Conservation (phyloP, 1,284 basidiomycete genomes). For the Boletellus deceptivus region DNA sequence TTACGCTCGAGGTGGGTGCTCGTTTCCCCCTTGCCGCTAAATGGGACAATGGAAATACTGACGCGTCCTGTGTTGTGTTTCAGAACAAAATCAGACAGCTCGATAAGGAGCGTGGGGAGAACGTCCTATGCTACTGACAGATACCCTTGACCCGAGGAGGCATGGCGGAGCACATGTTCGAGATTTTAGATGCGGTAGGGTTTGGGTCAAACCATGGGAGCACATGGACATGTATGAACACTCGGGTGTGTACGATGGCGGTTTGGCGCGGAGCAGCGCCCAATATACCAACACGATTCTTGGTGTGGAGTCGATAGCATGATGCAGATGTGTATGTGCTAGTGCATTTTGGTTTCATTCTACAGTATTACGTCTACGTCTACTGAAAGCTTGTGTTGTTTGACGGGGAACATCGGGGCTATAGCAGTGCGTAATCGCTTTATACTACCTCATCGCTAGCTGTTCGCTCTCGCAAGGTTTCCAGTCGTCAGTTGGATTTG, state of each 20-base stretch:
- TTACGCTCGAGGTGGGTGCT: constrained; percentile 60
- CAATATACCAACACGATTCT: too few relatives aligned
- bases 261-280: too few relatives aligned
- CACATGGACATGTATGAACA: too few relatives aligned
- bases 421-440: too few relatives aligned
- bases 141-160: not conserved
- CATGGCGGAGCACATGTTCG: not conserved
- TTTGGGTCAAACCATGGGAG: too few relatives aligned
- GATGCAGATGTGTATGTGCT: not conserved
- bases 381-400: too few relatives aligned
- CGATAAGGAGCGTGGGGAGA: constrained; percentile 12
- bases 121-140: constrained; percentile 11
- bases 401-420: too few relatives aligned
- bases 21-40: not conserved
- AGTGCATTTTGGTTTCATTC: not conserved
- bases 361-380: not conserved
- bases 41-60: not conserved
- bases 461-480: too few relatives aligned
- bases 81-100: constrained; percentile 19
- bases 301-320: too few relatives aligned
- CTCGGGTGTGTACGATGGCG: not conserved
- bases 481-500: too few relatives aligned
- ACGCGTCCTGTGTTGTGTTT: not conserved
- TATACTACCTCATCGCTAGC: too few relatives aligned
- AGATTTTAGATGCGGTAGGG: not conserved